Percentiles rank a stretch among this genome's conserved stretches.
Evolutionary conservation across 192 early-diverging fungal species (phyloP).

Genomic region (Coemansia sp.): DNA sequence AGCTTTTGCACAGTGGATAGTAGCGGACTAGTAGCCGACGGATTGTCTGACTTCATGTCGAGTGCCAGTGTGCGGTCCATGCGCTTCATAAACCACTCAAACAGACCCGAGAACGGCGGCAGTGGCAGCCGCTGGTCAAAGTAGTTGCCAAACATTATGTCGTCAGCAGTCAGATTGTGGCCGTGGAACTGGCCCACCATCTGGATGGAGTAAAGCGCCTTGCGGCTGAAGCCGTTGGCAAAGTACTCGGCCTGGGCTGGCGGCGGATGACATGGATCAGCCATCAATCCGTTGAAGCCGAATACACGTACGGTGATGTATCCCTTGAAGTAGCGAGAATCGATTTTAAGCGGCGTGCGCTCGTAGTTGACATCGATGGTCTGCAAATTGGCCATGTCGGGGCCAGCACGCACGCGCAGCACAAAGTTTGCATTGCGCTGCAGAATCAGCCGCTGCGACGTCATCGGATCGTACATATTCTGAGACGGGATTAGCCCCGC

Average conservation of each 20-base stretch:
- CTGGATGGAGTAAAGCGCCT: conserved; percentile 58
- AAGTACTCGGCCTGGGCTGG: conserved; percentile 53
- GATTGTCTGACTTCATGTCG: conserved; percentile 58
- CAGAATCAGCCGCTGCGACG: conserved; percentile 51
- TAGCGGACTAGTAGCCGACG: conserved; percentile 54
- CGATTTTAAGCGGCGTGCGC: conserved; percentile 51
- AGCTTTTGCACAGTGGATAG: conserved; percentile 57
- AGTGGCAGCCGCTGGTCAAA: conserved; percentile 56
- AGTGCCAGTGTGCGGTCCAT: conserved; percentile 58
- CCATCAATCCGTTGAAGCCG: conserved; percentile 56
- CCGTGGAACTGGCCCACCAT: conserved; percentile 50
- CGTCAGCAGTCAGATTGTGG: conserved; percentile 45
- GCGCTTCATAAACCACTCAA: conserved; percentile 60
- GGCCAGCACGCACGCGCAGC: conserved; percentile 54
- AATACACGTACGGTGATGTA: conserved; percentile 57
- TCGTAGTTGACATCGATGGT: conserved; percentile 59
- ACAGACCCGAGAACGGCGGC: conserved; percentile 56
- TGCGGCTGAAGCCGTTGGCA: conserved; percentile 56
- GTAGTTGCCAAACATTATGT: conserved; percentile 60
- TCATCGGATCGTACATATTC: conserved; percentile 50
- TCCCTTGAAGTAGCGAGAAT: conserved; percentile 47
- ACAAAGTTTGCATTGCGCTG: conserved; percentile 58
- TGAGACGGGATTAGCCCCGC: conserved; percentile 42
- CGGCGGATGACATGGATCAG: conserved; percentile 57
- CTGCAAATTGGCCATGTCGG: conserved; percentile 48